Evolutionary conservation across 495 filamentous ascomycete species (phyloP).

Genomic region (Trichoderma erinaceum): DNA sequence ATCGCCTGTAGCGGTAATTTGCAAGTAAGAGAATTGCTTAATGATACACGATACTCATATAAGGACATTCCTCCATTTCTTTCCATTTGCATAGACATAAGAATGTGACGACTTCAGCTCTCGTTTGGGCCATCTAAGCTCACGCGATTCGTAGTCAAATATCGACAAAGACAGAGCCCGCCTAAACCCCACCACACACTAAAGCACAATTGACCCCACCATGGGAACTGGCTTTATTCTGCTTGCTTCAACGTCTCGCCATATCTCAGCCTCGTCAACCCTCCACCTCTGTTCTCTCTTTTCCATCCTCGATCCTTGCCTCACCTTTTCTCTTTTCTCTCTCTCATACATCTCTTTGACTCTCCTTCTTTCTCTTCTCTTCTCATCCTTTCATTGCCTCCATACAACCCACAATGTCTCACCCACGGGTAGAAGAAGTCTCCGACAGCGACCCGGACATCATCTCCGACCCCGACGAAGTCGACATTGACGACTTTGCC

Average conservation of each 20-base stretch:
- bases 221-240: background rate
- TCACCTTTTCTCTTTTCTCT: background rate
- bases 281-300: background rate
- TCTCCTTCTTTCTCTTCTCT: background rate
- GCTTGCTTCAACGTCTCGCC: constrained; percentile 4
- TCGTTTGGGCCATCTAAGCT: no score
- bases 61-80: no score
- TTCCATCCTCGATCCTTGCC: background rate
- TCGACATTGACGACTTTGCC: constrained; percentile 53
- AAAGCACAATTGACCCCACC: background rate
- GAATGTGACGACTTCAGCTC: no score
- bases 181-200: constrained; percentile 14
- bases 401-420: constrained; percentile 56
- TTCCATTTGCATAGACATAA: no score
- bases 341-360: background rate
- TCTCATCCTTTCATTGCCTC: background rate
- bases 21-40: no score
- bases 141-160: background rate
- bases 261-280: background rate
- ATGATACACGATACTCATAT: no score
- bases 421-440: constrained; percentile 85
- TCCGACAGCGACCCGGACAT: constrained; percentile 64
- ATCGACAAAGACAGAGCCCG: background rate
- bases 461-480: constrained; percentile 69
- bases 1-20: no score